Base-by-base conservation (phyloP, 768 basidiomycete species). In the Lentinula boryana region DNA sequence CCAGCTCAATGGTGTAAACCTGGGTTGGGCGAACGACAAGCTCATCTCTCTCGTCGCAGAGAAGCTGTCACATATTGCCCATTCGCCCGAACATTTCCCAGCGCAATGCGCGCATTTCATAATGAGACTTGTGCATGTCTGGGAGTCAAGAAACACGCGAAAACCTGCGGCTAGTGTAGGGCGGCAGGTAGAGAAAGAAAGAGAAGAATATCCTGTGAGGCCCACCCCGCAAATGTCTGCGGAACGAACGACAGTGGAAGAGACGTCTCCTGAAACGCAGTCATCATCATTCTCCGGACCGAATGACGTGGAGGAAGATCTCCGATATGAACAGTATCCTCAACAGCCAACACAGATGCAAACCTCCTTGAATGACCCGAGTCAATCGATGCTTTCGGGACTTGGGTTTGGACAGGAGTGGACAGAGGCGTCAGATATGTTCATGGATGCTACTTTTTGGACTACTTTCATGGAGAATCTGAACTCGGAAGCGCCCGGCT, bases 371-470 rank as follows among this genome's bases (percentile, higher is more conserved):
- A 32, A 36, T 21, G 35, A 54, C 18, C 16, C 35, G 53, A 54
- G 38, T 23, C 36, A 36, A 10, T 33, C 33, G 12, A 38, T 36
- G 33, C 18, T 54, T 23, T 52, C 51, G 31, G 63, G 61, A 64
- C 43, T 61, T 32, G 46, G 44, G 44, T 9, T 36, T 21, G 27
- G 31, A 49, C 36, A 38, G 46, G 58, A 50, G 31, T 51, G 35
- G 35, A 13, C 23, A 9, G 41, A 56, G 15, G 54, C 36, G 36
- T 40, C 76, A 23, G 75, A 80, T 60, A 65, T 77, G 52, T 75
- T 80, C 60, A 69, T 76, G 44, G 78, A 80, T 60, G 69, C 72
- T 31, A 71, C 73, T 8, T 80, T 79, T 62, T 79, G 78, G 78
- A 67, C 72, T 21, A 73, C 75, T 5, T 79, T 79, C 43, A 69